Base-by-base conservation (phyloP, 2,329 filamentous ascomycete species). In the Cladosporium phlei region DNA sequence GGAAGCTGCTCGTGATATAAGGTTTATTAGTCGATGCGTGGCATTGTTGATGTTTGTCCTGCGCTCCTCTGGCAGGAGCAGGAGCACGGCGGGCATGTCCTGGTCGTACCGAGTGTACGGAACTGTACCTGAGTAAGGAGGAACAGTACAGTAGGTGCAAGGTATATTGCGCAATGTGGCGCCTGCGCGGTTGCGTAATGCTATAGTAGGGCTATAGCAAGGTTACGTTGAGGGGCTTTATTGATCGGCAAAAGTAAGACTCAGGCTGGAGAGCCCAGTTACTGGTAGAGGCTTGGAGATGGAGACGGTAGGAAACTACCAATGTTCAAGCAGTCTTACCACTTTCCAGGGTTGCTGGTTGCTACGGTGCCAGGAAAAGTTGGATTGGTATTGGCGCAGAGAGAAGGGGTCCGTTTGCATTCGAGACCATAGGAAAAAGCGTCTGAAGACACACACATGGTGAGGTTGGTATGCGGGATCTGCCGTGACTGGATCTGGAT, bases 151-250 rank as follows among this genome's bases (percentile, higher is more conserved):
- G 24, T 14, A 11, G 11, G 17, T 17, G 16, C 30, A 19, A 27
- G 37, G 6, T 14, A 22, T 22, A 25, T 12, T 10, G 37, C 24
- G 8, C 16, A 19, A 28, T 17, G 42, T 45, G 32, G 33, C 42
- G 42, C 24, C 10, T 14, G 39, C 33, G 22, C 32, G 32, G 42
- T 24, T 45, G 30, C n/a, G n/a, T n/a, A 45, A 24, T 16, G 28
- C 39, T 43, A 43, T 43, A 43, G 39, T 17, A 37, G 12, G 32
- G 37, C 17, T 39, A 39, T 39, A 32, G 32, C 32, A 37, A 35
- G 39, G 22, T 45, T 45, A 37, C 14, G 42, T 45, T 45, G 42
- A 45, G 42, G 42, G 42, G 42, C 24, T 35, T 35, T 27, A 37
- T 27, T 45, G 42, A 45, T 45, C 42, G 42, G 37, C 42, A 16